These are phyloP conservation scores for Eucalyptus microcorys DNA, from an alignment of 345 rosid species.

Conservation along the genomic window DNA sequence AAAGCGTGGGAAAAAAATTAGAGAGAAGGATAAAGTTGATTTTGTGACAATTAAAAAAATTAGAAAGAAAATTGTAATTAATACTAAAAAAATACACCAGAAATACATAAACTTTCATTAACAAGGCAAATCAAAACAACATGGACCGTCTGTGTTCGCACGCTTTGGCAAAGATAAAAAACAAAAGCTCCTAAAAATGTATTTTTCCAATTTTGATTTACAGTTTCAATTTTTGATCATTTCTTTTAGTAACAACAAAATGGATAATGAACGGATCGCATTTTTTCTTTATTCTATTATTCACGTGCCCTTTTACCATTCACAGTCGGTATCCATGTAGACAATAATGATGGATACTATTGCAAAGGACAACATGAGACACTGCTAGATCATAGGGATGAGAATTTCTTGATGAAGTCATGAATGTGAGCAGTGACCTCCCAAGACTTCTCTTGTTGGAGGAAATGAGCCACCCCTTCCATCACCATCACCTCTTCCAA, in stretches of 20 bases:
- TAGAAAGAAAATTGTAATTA: too few relatives aligned
- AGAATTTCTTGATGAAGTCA: slow-evolving; percentile 55
- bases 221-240: too few relatives aligned
- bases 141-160: too few relatives aligned
- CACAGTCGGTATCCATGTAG: background rate
- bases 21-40: too few relatives aligned
- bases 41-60: too few relatives aligned
- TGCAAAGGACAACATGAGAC: background rate
- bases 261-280: background rate
- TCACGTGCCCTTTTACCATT: background rate
- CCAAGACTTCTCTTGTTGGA: slow-evolving; percentile 51
- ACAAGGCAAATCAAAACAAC: too few relatives aligned
- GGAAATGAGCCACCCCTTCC: slow-evolving; percentile 71
- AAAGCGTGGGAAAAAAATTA: too few relatives aligned
- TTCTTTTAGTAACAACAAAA: too few relatives aligned
- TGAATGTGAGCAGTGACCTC: slow-evolving; percentile 51
- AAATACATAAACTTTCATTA: background rate
- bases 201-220: too few relatives aligned
- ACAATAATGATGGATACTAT: background rate
- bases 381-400: background rate
- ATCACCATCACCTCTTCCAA: slow-evolving; percentile 61
- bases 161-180: background rate
- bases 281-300: background rate
- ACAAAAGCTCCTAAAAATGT: background rate
- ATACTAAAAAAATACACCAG: too few relatives aligned